Evolutionary conservation across 23 red algal genomes (phyloP).

Genomic region (Chondrus crispus): DNA sequence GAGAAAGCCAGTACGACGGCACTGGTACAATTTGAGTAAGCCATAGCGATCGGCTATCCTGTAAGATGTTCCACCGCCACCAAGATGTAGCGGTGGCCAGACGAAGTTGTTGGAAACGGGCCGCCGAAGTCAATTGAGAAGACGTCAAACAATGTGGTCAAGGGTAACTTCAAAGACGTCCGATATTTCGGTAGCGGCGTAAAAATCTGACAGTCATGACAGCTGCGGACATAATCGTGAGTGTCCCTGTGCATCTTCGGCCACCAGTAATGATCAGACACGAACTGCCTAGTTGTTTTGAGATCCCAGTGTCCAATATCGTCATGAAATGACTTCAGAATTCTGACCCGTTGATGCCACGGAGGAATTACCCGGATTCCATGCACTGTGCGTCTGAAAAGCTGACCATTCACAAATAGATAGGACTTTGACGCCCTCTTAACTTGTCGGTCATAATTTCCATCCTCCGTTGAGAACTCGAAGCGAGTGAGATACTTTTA

Average conservation of each 20-base stretch:
- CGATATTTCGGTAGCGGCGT: background rate
- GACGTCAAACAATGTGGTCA: background rate
- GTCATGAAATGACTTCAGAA: background rate
- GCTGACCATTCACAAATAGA: background rate
- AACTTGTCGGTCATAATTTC: background rate
- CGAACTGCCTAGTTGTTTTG: background rate
- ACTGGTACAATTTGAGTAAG: background rate
- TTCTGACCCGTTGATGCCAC: background rate
- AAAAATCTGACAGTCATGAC: background rate
- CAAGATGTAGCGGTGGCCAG: background rate
- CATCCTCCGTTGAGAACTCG: background rate
- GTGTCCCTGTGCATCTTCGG: background rate
- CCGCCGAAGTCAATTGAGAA: background rate
- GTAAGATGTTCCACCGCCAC: background rate
- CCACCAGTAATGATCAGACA: background rate
- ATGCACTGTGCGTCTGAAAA: background rate
- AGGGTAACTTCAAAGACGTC: background rate
- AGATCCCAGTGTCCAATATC: background rate
- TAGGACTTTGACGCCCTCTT: background rate
- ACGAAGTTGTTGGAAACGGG: background rate
- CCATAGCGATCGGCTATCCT: background rate
- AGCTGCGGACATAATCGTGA: background rate
- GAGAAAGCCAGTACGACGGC: background rate
- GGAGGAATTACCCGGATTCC: too few species aligned
- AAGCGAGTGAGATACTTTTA: background rate